Percentiles rank a stretch among this genome's conserved stretches.
Conservation (phyloP, 768 basidiomycete genomes). For the Favolaschia claudopus region DNA sequence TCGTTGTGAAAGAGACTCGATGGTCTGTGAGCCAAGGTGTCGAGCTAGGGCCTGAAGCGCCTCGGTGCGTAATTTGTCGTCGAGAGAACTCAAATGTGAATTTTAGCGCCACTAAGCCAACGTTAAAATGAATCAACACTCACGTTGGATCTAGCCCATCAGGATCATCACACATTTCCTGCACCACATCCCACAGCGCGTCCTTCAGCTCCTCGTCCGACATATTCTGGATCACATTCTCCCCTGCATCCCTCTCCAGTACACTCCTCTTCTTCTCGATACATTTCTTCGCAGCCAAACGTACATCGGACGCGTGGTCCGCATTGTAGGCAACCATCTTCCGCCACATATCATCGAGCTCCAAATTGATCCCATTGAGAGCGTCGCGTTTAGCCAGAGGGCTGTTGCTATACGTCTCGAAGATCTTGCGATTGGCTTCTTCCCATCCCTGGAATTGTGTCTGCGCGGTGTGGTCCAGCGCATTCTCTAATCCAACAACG, state of each 20-base stretch:
- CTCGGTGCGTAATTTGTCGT: not conserved
- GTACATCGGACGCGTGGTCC: constrained; percentile 32
- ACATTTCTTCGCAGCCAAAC: not conserved
- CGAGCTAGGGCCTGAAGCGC: not conserved
- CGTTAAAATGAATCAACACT: not conserved
- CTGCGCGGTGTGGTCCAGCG: constrained; percentile 29
- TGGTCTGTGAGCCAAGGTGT: not conserved
- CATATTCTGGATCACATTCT: not conserved
- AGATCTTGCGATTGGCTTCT: constrained; percentile 3
- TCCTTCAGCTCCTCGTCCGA: not conserved
- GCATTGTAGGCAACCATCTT: constrained; percentile 19
- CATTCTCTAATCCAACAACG: constrained; percentile 13
- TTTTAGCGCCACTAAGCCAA: too few relatives aligned
- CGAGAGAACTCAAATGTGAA: not conserved
- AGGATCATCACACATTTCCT: not conserved
- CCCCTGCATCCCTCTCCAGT: not conserved
- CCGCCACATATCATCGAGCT: not conserved
- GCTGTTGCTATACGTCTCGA: constrained; percentile 13
- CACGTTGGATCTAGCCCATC: constrained; percentile 10
- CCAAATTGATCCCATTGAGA: not conserved
- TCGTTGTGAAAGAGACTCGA: not conserved
- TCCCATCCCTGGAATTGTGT: constrained; percentile 28
- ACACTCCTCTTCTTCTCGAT: not conserved
- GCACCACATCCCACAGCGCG: not conserved
- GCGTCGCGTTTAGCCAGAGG: not conserved